Base-by-base conservation (phyloP, 768 basidiomycete species). In the Tremella fuciformis region DNA sequence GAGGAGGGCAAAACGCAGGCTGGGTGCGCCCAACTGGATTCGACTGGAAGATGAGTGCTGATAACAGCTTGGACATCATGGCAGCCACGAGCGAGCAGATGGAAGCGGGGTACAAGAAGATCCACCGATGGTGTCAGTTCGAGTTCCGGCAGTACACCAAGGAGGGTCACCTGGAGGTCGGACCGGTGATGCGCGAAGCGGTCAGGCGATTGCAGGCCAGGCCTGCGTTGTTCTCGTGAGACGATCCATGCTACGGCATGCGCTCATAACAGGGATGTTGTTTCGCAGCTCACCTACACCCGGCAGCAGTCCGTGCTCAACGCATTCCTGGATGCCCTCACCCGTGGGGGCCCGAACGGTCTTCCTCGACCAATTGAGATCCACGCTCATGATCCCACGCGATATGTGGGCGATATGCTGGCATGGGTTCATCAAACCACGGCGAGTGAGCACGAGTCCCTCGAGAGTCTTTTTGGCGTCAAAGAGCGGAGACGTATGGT, bases 341-440 rank as follows among this genome's bases (percentile, higher is more conserved):
- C 92, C 0, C 83, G 89, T 13, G 92, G 93, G 6, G 89, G 88
- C 1, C 88, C 85, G 1, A 87, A 85, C 40, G 90, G 88, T 41
- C 80, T 88, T 7, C 90, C 93, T 11, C 84, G 93, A 4, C 91
- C 94, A 0, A 98, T 99, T 62, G 96, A 98, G 74, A 81, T 99
- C 2, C 96, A 99, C 70, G 96, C 96, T 0, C 96, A 99, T 67
- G 96, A 99, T 74, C 94, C 96, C 0, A 83, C 91, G 64, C 85
- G 94, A 29, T 99, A 99, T 73, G 85, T 94, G 13, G 96, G 96
- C 13, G 94, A 98, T 77, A 98, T 98, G 89, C 84, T 98, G 8
- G 94, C 93, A 0, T 97, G 94, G 94, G 86, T 97, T 0, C 94
- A 99, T 77, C 94, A 98, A 62, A 84, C 88, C 0, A 91, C 96